Evolutionary conservation across 805 yeast species (phyloP).

Genomic region (Candida patagonica): DNA sequence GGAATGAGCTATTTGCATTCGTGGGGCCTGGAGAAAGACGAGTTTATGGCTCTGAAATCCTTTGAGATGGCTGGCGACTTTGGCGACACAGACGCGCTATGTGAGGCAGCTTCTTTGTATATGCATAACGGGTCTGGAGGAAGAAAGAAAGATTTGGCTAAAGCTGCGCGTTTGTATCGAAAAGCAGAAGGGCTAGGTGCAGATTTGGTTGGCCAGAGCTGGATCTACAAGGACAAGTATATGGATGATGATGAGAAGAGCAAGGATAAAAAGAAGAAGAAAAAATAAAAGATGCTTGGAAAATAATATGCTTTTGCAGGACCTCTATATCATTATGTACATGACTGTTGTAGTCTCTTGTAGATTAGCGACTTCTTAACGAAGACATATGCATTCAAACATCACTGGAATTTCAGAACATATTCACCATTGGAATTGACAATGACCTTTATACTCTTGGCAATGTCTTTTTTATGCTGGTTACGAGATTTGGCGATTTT

Average conservation of each 20-base stretch:
- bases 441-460: not conserved
- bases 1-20: slow-evolving; percentile 51
- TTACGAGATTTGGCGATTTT: not conserved
- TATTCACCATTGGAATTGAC: not conserved
- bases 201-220: slow-evolving; percentile 54
- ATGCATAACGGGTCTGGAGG: slow-evolving; percentile 40
- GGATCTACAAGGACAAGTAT: slow-evolving; percentile 70
- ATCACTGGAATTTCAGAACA: not conserved
- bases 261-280: slow-evolving; percentile 12
- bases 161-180: slow-evolving; percentile 66
- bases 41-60: slow-evolving; percentile 45
- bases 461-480: not conserved
- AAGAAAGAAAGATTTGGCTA: slow-evolving; percentile 46
- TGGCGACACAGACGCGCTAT: slow-evolving; percentile 62
- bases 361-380: no score
- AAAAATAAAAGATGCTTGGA: not conserved
- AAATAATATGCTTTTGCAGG: not conserved
- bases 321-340: no score
- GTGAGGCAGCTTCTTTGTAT: slow-evolving; percentile 63
- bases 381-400: not conserved
- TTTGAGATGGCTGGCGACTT: slow-evolving; percentile 56
- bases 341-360: no score
- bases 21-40: slow-evolving; percentile 47
- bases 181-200: slow-evolving; percentile 55
- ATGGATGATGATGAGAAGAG: slow-evolving; percentile 19